A percentile compares a stretch with the other conserved stretches of the same genome.
Evolutionary conservation across 1,139 yeast species (phyloP).

Genomic region (Hanseniaspora uvarum): DNA sequence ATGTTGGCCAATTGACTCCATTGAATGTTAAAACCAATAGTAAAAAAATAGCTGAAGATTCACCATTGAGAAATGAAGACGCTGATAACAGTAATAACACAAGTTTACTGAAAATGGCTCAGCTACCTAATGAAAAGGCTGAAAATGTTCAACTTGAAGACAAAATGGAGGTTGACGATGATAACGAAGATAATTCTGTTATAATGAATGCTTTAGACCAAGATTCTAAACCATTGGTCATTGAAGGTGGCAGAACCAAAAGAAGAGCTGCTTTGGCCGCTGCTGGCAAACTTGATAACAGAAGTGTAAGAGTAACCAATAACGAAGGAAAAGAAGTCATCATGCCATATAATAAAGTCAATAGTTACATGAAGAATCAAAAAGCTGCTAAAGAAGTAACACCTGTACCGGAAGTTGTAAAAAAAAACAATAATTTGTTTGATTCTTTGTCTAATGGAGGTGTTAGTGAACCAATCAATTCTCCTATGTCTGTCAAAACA

Average conservation of each 20-base stretch:
- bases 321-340: slow-evolving; percentile 13
- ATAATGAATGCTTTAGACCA: background rate
- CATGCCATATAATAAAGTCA: slow-evolving; percentile 14
- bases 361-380: slow-evolving; percentile 12
- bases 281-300: slow-evolving; percentile 12
- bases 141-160: background rate
- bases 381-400: background rate
- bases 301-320: slow-evolving; percentile 13
- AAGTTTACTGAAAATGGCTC: slow-evolving; percentile 12
- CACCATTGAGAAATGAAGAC: slow-evolving; percentile 7
- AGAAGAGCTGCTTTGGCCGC: slow-evolving; percentile 17
- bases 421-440: slow-evolving; percentile 9
- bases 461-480: background rate
- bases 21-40: slow-evolving; percentile 1
- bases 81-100: slow-evolving; percentile 1
- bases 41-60: background rate
- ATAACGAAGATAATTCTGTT: slow-evolving; percentile 3
- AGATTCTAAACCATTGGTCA: background rate
- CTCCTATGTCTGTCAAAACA: slow-evolving; percentile 17
- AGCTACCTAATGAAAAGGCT: slow-evolving; percentile 6
- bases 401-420: background rate
- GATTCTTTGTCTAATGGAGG: background rate
- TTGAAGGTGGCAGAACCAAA: slow-evolving; percentile 7
- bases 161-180: slow-evolving; percentile 9
- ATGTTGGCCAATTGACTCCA: slow-evolving; percentile 6